Evolutionary conservation across 106 monocot genomes (phyloP).

Genomic region (Allium sativum): DNA sequence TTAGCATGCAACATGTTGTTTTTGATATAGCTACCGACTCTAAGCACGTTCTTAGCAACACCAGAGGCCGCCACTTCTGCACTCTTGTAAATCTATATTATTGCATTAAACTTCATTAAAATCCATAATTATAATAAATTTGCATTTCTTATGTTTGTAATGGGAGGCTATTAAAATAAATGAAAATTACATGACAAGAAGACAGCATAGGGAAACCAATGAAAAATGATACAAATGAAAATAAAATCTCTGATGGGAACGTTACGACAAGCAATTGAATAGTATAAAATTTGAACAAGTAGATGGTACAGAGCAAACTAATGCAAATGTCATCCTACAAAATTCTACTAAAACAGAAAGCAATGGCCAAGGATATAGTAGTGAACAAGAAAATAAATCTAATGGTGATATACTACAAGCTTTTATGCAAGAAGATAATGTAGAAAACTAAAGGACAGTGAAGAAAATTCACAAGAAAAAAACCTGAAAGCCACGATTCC

Average conservation of each 20-base stretch:
- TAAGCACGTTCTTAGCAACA: conserved; percentile 3
- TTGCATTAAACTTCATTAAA: not conserved
- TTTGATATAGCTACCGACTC: conserved; percentile 6
- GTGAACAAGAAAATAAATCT: conserved; percentile 16
- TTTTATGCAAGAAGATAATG: conserved; percentile 17
- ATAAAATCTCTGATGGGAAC: conserved; percentile 3
- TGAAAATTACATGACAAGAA: no score
- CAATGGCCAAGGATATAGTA: conserved; percentile 20
- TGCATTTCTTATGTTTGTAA: not conserved
- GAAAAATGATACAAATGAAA: conserved; percentile 7
- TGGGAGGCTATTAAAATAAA: no score
- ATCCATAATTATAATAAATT: not conserved
- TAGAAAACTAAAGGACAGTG: conserved; percentile 19
- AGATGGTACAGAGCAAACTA: conserved; percentile 16
- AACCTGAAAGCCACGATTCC: conserved; percentile 13
- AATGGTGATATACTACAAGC: conserved; percentile 7
- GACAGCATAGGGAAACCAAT: conserved; percentile 3
- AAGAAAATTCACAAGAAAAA: conserved; percentile 11
- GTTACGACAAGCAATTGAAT: conserved; percentile 1
- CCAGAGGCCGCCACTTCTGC: conserved; percentile 1
- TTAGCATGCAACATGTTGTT: not conserved
- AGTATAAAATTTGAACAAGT: conserved; percentile 12
- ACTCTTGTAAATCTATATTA: conserved; percentile 3
- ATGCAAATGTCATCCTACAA: conserved; percentile 1
- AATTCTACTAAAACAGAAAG: no score